phyloP scores from a whole-genome alignment of 31 red algal species.

The Odonthalia washingtoniensis region DNA sequence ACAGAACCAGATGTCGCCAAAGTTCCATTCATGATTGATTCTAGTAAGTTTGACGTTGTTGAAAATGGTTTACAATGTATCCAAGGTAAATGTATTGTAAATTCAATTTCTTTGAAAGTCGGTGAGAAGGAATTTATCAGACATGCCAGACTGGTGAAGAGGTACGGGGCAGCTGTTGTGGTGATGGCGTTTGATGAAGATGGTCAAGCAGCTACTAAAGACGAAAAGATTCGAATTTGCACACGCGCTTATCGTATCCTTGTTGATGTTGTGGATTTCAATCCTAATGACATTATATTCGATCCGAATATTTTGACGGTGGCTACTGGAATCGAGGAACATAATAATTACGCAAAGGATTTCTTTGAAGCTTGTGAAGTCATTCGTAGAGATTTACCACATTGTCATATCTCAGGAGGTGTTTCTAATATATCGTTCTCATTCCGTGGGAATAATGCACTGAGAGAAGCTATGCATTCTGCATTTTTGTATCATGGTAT shows the following conservation, averaged over 20 bases:
- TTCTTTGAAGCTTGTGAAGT: constrained; percentile 82
- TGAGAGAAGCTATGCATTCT: constrained; percentile 90
- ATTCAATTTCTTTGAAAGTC: constrained; percentile 85
- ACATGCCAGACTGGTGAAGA: constrained; percentile 75
- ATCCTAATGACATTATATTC: constrained; percentile 94
- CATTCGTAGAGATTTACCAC: constrained; percentile 62
- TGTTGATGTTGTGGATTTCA: constrained; percentile 82
- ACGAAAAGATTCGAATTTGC: constrained; percentile 84
- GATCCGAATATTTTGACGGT: constrained; percentile 94
- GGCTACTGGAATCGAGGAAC: constrained; percentile 93
- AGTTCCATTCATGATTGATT: constrained; percentile 95
- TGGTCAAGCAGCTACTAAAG: constrained; percentile 79
- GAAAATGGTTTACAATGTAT: constrained; percentile 84
- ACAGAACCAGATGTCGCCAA: constrained; percentile 93
- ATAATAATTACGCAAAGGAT: constrained; percentile 85
- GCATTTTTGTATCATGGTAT: constrained; percentile 88
- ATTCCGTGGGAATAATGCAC: constrained; percentile 85
- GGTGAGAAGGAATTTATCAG: constrained; percentile 80
- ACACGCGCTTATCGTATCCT: constrained; percentile 81
- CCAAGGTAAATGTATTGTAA: constrained; percentile 91
- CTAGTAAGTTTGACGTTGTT: constrained; percentile 87
- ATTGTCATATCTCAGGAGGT: constrained; percentile 87
- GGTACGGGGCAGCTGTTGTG: constrained; percentile 85
- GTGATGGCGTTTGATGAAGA: constrained; percentile 94
- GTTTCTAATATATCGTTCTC: constrained; percentile 94